A percentile compares a stretch with the other conserved stretches of the same genome.
Evolutionary conservation across 768 basidiomycete species (phyloP).

Genomic region (Polyporus arcularius): DNA sequence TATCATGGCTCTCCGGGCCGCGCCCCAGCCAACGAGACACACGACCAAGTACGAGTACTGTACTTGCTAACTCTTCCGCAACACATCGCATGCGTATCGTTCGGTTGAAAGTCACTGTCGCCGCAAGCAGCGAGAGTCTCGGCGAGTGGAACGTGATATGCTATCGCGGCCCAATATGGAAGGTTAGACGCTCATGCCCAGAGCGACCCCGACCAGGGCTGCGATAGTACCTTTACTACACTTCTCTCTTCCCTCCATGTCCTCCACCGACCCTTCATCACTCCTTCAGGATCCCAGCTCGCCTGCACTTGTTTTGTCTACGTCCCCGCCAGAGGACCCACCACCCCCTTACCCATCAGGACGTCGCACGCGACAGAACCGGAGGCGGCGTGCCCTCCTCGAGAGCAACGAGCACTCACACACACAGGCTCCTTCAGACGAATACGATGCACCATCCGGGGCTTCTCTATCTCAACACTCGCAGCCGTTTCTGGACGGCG

Average conservation of each 20-base stretch:
- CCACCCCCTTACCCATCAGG: conserved; percentile 72
- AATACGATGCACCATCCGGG: conserved; percentile 10
- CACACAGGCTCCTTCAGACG: conserved; percentile 28
- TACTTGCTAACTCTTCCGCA: too few species aligned
- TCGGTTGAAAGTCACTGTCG: too few species aligned
- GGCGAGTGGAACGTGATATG: conserved; percentile 5
- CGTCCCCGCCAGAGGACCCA: conserved; percentile 47
- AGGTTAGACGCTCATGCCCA: conserved; percentile 1
- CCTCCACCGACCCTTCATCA: conserved; percentile 4
- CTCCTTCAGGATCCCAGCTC: conserved; percentile 13
- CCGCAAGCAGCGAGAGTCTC: not conserved
- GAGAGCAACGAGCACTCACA: conserved; percentile 30
- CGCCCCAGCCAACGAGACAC: too few species aligned
- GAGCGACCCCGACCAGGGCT: conserved; percentile 6
- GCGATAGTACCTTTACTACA: not conserved
- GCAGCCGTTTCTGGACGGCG: conserved; percentile 11
- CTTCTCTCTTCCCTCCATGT: conserved; percentile 11
- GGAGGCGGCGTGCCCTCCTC: conserved; percentile 33
- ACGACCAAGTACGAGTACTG: too few species aligned
- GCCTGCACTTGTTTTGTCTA: conserved; percentile 18
- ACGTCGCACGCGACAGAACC: conserved; percentile 41
- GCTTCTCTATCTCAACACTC: conserved; percentile 26
- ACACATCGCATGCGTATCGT: too few species aligned
- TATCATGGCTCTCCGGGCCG: too few species aligned
- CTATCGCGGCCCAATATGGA: not conserved